Evolutionary conservation across 1,284 basidiomycete genomes (phyloP), one percentile per base, ranked within the genome.

Genomic region (Boletus sp.): DNA sequence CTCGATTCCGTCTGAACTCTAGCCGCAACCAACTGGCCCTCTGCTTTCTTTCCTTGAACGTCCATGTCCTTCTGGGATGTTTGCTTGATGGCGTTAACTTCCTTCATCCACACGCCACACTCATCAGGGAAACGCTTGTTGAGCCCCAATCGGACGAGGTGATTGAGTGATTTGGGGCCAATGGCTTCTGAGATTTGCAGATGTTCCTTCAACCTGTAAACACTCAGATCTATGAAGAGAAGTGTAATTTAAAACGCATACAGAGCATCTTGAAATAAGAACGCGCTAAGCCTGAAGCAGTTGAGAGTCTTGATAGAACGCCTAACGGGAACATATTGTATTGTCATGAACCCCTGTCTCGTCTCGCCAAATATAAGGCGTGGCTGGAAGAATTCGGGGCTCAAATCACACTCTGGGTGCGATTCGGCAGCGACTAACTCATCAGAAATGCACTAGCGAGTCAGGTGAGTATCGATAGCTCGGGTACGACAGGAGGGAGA

Each of bases 351-450:
- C 2, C 71, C 77, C 63, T 77, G 76, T 17, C 59, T 61, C 14
- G 75, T 76, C 61, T 78, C 77, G 16, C 77, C 77, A 46, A 53
- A 64, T n/a, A 78, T 37, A 1, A 79, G 57, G 23, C 63, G 67
- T 31, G 77, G 77, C 27, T 65, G 65, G 48, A 76, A 64, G n/a
- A 65, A 37, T 1, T 56, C 56, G 0, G 64, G 61, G 23, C 76
- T 68, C 23, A 76, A 35, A 4, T 62, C 19, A 54, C 66, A 71
- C 17, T 72, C 71, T 2, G 65, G 52, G 52, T 64, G 66, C 19
- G 60, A 19, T n/a, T 68, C 60, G 4, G 55, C 17, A 35, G 51
- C 35, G 10, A 52, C 25, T 30, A 71, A 53, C 10, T 61, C 55
- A 38, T 67, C 69, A 2, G 60, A 63, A 46, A 58, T n/a, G 38